phyloP scores from a whole-genome alignment of 2,329 filamentous ascomycete species.

The Cladophialophora exuberans region DNA sequence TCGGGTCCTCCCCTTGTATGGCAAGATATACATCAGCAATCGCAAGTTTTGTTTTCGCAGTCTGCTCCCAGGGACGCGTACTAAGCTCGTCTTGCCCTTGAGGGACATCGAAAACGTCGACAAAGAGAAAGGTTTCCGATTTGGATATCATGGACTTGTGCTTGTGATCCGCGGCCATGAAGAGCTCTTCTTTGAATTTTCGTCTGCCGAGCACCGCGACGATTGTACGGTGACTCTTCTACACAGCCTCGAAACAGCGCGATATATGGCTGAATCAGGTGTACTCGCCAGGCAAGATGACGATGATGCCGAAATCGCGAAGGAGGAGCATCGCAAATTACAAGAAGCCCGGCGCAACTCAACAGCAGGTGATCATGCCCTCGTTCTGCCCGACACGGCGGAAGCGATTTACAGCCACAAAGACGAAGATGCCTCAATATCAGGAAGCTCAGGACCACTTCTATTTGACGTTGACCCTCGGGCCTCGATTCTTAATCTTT shows the following conservation, averaged over 20 bases:
- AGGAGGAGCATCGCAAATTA: slow-evolving; percentile 78
- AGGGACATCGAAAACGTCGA: slow-evolving; percentile 90
- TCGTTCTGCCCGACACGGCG: slow-evolving; percentile 31
- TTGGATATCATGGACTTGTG: slow-evolving; percentile 87
- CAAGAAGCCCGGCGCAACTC: slow-evolving; percentile 68
- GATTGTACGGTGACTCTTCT: slow-evolving; percentile 85
- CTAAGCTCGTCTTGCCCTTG: slow-evolving; percentile 87
- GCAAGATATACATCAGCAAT: slow-evolving; percentile 93
- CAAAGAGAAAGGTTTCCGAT: slow-evolving; percentile 92
- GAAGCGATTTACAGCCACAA: slow-evolving; percentile 34
- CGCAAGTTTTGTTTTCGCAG: slow-evolving; percentile 91
- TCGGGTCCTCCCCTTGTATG: slow-evolving; percentile 86
- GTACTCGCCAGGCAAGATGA: slow-evolving; percentile 69
- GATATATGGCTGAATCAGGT: slow-evolving; percentile 71
- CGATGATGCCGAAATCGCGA: slow-evolving; percentile 72
- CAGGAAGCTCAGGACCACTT: not conserved
- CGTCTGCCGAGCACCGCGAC: slow-evolving; percentile 74
- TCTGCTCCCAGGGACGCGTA: slow-evolving; percentile 82
- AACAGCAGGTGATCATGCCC: slow-evolving; percentile 36
- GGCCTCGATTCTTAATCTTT: slow-evolving; percentile 84
- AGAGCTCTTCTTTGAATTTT: slow-evolving; percentile 95
- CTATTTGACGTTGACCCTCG: slow-evolving; percentile 83
- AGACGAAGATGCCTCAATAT: slow-evolving; percentile 39
- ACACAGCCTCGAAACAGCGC: slow-evolving; percentile 72
- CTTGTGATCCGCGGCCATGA: slow-evolving; percentile 93